A percentile compares a stretch with the other conserved stretches of the same genome.
phyloP scores from a whole-genome alignment of 768 basidiomycete genomes.

The Trametes sanguinea region DNA sequence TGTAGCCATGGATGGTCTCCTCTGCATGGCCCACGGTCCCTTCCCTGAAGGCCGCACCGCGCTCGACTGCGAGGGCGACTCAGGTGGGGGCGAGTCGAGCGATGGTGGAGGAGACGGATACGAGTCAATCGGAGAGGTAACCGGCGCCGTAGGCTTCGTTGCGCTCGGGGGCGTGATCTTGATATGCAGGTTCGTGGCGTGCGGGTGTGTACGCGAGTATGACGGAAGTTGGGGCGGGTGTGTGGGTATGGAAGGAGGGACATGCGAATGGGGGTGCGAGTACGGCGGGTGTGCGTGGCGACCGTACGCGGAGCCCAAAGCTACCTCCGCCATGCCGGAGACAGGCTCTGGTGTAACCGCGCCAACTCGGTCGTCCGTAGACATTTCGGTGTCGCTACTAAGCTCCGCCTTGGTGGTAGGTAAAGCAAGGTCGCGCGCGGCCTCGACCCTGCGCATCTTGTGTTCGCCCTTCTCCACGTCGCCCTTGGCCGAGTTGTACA shows the following conservation, averaged over 20 bases:
- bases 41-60: not conserved
- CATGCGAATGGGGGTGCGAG: conserved; percentile 1
- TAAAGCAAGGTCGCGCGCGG: conserved; percentile 64
- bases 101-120: conserved; percentile 45
- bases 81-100: conserved; percentile 39
- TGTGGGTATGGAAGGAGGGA: not conserved
- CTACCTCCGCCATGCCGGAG: conserved; percentile 16
- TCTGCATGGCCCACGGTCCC: conserved; percentile 2
- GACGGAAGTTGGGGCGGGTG: conserved; percentile 13
- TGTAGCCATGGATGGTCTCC: conserved; percentile 21
- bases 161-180: conserved; percentile 29
- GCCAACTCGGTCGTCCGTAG: conserved; percentile 11
- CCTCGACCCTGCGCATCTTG: conserved; percentile 77
- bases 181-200: conserved; percentile 33
- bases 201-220: conserved; percentile 30
- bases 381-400: conserved; percentile 44
- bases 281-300: conserved; percentile 21
- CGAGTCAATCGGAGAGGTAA: conserved; percentile 31
- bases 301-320: conserved; percentile 25
- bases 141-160: conserved; percentile 9
- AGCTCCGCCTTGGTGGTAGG: conserved; percentile 70
- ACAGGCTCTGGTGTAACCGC: conserved; percentile 16
- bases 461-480: conserved; percentile 95
- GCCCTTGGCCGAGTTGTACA: conserved; percentile 94
- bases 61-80: conserved; percentile 2